phyloP scores from a whole-genome alignment of 2,329 filamentous ascomycete species.

The Aspergillus terreus region DNA sequence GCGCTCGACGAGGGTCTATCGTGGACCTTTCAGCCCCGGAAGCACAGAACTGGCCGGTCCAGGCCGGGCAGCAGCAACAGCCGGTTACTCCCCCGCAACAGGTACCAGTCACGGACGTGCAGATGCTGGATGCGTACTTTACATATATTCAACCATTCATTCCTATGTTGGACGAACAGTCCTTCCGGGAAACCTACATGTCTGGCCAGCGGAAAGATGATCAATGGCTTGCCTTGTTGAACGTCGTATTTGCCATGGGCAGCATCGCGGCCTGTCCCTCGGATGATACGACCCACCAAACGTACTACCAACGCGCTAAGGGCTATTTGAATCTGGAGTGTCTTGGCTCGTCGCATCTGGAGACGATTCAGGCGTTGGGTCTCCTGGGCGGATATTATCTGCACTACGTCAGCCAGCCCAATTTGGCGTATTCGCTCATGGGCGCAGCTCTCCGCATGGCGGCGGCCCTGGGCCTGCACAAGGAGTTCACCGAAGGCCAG shows the following conservation, averaged over 20 bases:
- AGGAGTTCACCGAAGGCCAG: constrained; percentile 53
- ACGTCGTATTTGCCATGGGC: constrained; percentile 74
- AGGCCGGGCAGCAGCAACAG: constrained; percentile 22
- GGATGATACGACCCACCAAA: constrained; percentile 62
- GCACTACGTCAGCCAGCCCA: constrained; percentile 73
- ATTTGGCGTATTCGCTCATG: constrained; percentile 70
- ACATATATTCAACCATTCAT: constrained; percentile 68
- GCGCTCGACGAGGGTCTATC: constrained; percentile 11
- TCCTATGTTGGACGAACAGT: constrained; percentile 69
- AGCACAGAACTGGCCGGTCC: constrained; percentile 22
- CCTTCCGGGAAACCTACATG: constrained; percentile 64
- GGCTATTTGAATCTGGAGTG: constrained; percentile 64
- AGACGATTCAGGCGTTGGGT: constrained; percentile 67
- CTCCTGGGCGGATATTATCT: constrained; percentile 73
- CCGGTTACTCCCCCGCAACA: constrained; percentile 46
- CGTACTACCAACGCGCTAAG: constrained; percentile 66
- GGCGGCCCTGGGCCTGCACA: constrained; percentile 68
- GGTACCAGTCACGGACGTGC: constrained; percentile 61
- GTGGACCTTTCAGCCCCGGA: constrained; percentile 18
- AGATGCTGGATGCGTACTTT: constrained; percentile 72
- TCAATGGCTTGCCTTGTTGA: constrained; percentile 68
- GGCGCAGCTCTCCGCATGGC: constrained; percentile 71
- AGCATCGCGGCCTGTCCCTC: constrained; percentile 64
- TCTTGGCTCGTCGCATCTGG: constrained; percentile 67
- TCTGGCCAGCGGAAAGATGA: constrained; percentile 61